Evolutionary conservation across 805 yeast genomes (phyloP), one percentile per base, ranked within the genome.

Genomic region (Jamesozyma lodderae): DNA sequence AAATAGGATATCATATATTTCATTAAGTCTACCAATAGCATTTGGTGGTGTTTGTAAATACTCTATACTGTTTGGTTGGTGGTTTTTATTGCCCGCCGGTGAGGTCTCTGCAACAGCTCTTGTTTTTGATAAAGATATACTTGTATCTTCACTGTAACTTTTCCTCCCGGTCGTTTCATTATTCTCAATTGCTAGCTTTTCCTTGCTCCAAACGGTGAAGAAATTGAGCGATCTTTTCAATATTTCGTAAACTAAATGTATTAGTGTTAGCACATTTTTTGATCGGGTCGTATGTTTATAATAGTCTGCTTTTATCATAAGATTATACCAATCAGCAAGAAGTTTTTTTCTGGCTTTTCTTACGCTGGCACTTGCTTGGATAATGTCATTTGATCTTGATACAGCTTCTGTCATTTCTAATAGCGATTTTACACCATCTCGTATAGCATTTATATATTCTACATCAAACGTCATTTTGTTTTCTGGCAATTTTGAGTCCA

Each of bases 241-340:
- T 3, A 83, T 84, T 53, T 80, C 83, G 48, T 73, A 77, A 1
- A 80, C 72, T 68, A 82, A 64, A 31, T 76, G 52, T 29, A 79
- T 77, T 43, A 83, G 60, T 4, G 75, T 73, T 46, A 76, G 79
- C 41, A 83, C 69, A 47, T 79, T 78, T 25, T 68, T 65, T 19
- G 64, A 62, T 37, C 70, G 73, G 20, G 76, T 66, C 0, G 87
- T 78, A 31, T 80, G 77, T 52, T 79, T 75, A 50, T 74, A 81
- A 28, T 80, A 82, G 45, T 79, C 81, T 1, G 90, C 88, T 51
- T 79, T 81, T 27, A 76, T 69, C 77, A 81, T 79, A 29, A 83
- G 63, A 37, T 76, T 77, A 45, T 82, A 81, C 94, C 94, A 83
- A 53, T 81, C 88, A 2, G 88, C 80, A 23, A 83, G 67, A 39